These are phyloP conservation scores for Rhizoctonia solani DNA, from an alignment of 1,284 basidiomycete species.

Conservation along the genomic window DNA sequence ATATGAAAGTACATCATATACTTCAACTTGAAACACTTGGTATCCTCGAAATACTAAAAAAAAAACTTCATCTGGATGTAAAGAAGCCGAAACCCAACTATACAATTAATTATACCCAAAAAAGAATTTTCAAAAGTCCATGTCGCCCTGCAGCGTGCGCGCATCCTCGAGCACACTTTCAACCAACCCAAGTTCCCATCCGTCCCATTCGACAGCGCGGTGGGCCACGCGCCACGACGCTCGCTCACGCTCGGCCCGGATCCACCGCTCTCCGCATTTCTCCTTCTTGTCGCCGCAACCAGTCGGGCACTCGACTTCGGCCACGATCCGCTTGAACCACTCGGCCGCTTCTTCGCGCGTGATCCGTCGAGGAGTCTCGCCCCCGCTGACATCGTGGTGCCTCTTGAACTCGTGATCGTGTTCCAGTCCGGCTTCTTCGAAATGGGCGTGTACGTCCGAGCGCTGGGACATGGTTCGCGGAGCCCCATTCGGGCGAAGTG, in stretches of 20 bases:
- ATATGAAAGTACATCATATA: neutral
- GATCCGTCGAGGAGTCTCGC: conserved; percentile 40
- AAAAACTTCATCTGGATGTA: no score
- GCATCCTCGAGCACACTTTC: conserved; percentile 64
- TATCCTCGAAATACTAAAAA: neutral
- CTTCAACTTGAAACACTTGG: neutral
- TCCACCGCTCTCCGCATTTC: conserved; percentile 56
- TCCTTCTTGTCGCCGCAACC: neutral
- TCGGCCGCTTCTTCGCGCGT: conserved; percentile 33
- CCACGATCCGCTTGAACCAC: conserved; percentile 15
- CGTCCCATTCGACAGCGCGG: conserved; percentile 79
- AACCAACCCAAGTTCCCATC: conserved; percentile 81
- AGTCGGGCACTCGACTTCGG: conserved; percentile 1
- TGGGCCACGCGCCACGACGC: conserved; percentile 70
- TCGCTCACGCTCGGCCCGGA: conserved; percentile 67
- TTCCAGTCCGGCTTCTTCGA: conserved; percentile 23
- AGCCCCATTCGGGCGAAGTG: neutral
- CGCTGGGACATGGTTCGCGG: neutral
- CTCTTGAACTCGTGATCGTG: conserved; percentile 55
- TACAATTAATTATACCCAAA: neutral
- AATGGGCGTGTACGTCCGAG: conserved; percentile 12
- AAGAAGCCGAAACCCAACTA: no score
- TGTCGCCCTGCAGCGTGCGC: conserved; percentile 9
- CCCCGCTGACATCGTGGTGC: conserved; percentile 38
- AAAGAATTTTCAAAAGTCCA: conserved; percentile 5